These are phyloP conservation scores for Fraxinus pennsylvanica DNA, from an alignment of 257 asterid species.

Conservation along the genomic window DNA sequence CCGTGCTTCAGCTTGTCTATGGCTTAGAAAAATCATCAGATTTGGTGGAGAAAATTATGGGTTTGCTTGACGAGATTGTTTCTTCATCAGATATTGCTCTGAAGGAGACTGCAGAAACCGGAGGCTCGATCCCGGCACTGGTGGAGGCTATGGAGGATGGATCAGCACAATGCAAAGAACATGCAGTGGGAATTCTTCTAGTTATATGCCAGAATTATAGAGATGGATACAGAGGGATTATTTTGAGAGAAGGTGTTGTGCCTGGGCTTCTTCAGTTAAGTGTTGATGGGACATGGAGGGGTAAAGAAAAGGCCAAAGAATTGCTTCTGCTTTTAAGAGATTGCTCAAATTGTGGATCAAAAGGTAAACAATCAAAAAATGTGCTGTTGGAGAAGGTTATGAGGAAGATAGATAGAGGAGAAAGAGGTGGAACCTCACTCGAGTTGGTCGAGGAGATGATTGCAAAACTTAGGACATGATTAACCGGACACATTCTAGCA, in stretches of 20 bases:
- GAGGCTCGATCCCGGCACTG: conserved; percentile 46
- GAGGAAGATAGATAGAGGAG: conserved; percentile 75
- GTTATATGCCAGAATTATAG: conserved; percentile 54
- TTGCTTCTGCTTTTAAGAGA: conserved; percentile 73
- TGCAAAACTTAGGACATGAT: conserved; percentile 75
- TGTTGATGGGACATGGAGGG: conserved; percentile 64
- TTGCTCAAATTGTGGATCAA: conserved; percentile 38
- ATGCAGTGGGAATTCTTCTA: conserved; percentile 60
- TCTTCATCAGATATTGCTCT: conserved; percentile 55
- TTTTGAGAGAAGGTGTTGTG: conserved; percentile 78
- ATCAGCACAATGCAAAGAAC: conserved; percentile 54
- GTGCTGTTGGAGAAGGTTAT: conserved; percentile 56
- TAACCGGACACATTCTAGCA: not conserved
- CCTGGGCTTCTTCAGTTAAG: conserved; percentile 77
- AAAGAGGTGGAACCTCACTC: conserved; percentile 48
- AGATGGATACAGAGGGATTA: conserved; percentile 66
- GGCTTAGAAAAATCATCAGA: conserved; percentile 49
- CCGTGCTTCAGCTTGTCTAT: conserved; percentile 40
- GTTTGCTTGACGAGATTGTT: conserved; percentile 55
- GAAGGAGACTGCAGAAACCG: conserved; percentile 52
- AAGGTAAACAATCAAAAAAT: conserved; percentile 40
- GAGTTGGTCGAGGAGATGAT: conserved; percentile 76
- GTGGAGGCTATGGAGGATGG: conserved; percentile 88
- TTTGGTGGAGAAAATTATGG: conserved; percentile 60
- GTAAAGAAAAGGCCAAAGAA: conserved; percentile 64